These are phyloP conservation scores for Neurospora discreta DNA, from an alignment of 495 filamentous ascomycete genomes.

Conservation along the genomic window DNA sequence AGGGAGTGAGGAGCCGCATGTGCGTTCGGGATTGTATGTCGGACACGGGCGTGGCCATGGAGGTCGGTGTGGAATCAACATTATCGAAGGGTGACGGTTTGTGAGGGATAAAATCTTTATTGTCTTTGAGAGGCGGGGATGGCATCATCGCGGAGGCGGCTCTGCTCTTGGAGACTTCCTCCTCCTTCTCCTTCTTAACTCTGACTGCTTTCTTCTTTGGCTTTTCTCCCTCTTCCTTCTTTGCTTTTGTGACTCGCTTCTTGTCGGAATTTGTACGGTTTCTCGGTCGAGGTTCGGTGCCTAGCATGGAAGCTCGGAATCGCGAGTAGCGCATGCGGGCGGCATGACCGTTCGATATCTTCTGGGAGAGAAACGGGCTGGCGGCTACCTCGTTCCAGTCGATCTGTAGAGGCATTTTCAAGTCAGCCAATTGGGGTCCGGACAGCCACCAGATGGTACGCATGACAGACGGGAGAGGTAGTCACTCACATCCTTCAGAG, in stretches of 20 bases:
- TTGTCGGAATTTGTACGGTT: conserved; percentile 27
- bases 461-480: neutral
- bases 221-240: conserved; percentile 18
- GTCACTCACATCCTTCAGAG: conserved; percentile 54
- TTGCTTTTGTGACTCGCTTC: conserved; percentile 27
- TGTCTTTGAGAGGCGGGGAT: conserved; percentile 1
- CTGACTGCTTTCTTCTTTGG: neutral
- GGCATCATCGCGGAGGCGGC: neutral
- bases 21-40: conserved; percentile 9
- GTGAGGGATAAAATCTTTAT: neutral
- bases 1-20: conserved; percentile 31
- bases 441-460: neutral
- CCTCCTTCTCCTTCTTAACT: conserved; percentile 23
- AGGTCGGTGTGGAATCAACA: neutral
- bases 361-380: conserved; percentile 36
- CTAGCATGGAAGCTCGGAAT: conserved; percentile 40
- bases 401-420: conserved; percentile 35
- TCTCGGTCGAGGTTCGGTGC: conserved; percentile 28
- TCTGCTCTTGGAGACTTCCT: neutral
- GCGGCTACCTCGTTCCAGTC: conserved; percentile 63
- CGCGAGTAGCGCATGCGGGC: conserved; percentile 72
- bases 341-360: conserved; percentile 70
- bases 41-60: conserved; percentile 6
- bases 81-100: conserved; percentile 8
- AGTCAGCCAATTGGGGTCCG: neutral